A percentile compares a stretch with the other conserved stretches of the same genome.
Conservation (phyloP, 352 stramenopile species). For the Saprolegnia parasitica region DNA sequence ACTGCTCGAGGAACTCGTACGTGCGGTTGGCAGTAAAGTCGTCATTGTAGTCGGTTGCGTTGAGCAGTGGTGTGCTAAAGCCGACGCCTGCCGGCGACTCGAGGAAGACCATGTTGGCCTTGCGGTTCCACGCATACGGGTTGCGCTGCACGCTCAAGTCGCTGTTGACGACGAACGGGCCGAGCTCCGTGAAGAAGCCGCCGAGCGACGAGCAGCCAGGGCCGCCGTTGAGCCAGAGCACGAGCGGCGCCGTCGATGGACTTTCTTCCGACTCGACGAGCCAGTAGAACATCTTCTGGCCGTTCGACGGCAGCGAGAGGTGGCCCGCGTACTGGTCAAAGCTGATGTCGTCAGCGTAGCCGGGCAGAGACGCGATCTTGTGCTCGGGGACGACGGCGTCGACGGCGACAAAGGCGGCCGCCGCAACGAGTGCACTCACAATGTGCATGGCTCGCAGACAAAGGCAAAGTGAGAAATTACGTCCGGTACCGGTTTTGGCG, state of each 20-base stretch:
- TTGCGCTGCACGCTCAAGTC: conserved; percentile 26
- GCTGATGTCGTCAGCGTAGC: conserved; percentile 45
- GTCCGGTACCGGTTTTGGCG: too few species aligned
- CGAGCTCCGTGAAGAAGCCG: conserved; percentile 43
- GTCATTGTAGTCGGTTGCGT: conserved; percentile 33
- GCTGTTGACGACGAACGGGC: conserved; percentile 20
- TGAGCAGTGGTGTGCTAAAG: conserved; percentile 20
- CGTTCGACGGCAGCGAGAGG: conserved; percentile 44
- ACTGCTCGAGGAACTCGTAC: conserved; percentile 31
- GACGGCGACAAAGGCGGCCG: too few species aligned
- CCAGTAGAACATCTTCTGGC: conserved; percentile 66
- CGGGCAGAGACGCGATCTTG: conserved; percentile 48
- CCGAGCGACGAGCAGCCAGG: conserved; percentile 70
- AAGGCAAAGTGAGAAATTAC: too few species aligned
- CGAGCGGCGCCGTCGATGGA: conserved; percentile 49
- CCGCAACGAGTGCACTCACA: too few species aligned
- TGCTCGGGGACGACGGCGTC: too few species aligned
- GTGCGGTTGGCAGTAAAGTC: not conserved
- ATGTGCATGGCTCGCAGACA: too few species aligned
- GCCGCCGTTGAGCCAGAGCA: conserved; percentile 78
- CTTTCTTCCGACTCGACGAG: conserved; percentile 65
- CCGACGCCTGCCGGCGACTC: conserved; percentile 26
- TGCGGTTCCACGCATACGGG: conserved; percentile 28
- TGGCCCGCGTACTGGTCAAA: conserved; percentile 60
- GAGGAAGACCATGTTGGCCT: conserved; percentile 23